Evolutionary conservation across 257 asterid species (phyloP).

Genomic region (Nicotiana tabacum): DNA sequence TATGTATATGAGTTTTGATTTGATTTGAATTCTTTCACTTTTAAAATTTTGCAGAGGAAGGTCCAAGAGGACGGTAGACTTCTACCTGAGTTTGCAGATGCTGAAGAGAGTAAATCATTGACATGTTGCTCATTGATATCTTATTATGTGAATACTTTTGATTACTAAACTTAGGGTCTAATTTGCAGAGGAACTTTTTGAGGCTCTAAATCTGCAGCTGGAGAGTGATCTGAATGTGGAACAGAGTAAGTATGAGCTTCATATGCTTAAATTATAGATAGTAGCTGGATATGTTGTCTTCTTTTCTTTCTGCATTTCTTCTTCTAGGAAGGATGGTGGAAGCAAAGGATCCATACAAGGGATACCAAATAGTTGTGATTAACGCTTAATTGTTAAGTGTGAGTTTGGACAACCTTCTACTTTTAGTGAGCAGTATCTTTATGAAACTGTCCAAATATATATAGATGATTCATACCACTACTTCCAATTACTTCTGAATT

Average conservation of each 20-base stretch:
- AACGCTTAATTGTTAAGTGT: not conserved
- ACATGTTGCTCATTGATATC: not conserved
- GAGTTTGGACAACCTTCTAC: not conserved
- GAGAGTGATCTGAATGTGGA: conserved; percentile 70
- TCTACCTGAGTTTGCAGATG: conserved; percentile 83
- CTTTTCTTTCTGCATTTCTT: not conserved
- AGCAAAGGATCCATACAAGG: not conserved
- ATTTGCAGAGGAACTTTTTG: conserved; percentile 74
- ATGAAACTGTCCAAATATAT: not conserved
- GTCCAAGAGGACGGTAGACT: conserved; percentile 66
- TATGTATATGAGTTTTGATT: not conserved
- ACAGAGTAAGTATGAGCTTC: conserved; percentile 49
- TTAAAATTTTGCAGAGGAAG: conserved; percentile 48
- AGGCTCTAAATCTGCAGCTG: conserved; percentile 65
- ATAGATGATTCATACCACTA: not conserved
- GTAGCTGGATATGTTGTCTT: not conserved
- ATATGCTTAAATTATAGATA: not conserved
- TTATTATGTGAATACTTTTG: not conserved
- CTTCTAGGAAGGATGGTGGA: not conserved
- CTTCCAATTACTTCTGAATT: not conserved
- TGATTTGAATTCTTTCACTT: not conserved
- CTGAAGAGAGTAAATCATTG: conserved; percentile 64
- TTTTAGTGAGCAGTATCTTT: not conserved
- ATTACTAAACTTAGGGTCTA: conserved; percentile 4
- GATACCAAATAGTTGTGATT: not conserved